phyloP scores from a whole-genome alignment of 2,329 filamentous ascomycete genomes.

The Chaetomiaceae sp. region DNA sequence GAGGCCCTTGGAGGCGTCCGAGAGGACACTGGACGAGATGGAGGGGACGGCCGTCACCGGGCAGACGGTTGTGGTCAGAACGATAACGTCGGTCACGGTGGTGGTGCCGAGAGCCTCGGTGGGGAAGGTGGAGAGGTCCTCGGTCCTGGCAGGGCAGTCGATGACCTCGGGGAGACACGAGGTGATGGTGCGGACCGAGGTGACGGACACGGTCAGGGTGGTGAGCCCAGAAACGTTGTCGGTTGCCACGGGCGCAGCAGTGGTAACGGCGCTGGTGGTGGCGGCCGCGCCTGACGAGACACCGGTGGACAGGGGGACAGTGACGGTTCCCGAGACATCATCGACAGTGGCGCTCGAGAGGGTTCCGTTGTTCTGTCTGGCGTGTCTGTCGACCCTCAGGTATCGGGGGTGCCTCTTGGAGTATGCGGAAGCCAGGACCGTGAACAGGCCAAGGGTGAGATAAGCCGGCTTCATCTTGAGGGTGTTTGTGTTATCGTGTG shows the following conservation, averaged over 20 bases:
- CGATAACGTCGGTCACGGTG: constrained; percentile 37
- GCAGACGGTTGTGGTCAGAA: constrained; percentile 40
- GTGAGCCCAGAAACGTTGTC: constrained; percentile 29
- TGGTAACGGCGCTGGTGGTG: constrained; percentile 13
- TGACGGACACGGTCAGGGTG: constrained; percentile 38
- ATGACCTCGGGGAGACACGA: constrained; percentile 38
- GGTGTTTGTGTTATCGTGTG: background rate
- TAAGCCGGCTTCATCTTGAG: constrained; percentile 46
- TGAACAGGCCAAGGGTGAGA: constrained; percentile 42
- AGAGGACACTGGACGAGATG: constrained; percentile 36
- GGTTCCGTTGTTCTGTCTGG: constrained; percentile 26
- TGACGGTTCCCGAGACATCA: background rate
- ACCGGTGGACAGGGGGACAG: constrained; percentile 10
- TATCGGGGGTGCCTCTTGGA: constrained; percentile 35
- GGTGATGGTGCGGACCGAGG: constrained; percentile 34
- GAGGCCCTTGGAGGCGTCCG: constrained; percentile 30
- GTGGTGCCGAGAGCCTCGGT: constrained; percentile 29
- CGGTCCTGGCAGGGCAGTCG: constrained; percentile 36
- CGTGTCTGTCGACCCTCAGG: constrained; percentile 28
- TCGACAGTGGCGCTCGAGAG: constrained; percentile 4
- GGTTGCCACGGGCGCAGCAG: constrained; percentile 16
- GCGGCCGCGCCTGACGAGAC: constrained; percentile 9
- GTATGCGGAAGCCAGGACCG: constrained; percentile 41
- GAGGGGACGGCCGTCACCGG: constrained; percentile 38
- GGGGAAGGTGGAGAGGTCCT: constrained; percentile 30